Percentiles rank a stretch among this genome's conserved stretches.
Conservation (phyloP, 106 monocot genomes). For the Xerophyta viscosa region DNA sequence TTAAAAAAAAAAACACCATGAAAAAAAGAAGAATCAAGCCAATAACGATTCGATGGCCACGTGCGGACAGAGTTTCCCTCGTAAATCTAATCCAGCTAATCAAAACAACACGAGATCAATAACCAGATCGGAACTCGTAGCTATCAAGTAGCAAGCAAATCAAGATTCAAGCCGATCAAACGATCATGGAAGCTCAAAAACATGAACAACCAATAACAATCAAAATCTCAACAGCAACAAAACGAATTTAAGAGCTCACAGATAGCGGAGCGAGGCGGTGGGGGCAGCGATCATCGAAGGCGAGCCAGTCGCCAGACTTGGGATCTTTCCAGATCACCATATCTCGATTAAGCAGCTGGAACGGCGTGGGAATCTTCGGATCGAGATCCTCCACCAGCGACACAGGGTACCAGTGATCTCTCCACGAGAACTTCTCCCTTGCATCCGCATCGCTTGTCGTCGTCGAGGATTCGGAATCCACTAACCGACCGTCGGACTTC, state of each 20-base stretch:
- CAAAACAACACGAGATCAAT: too few species aligned
- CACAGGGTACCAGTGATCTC: constrained; percentile 95
- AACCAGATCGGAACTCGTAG: too few species aligned
- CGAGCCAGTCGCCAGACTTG: constrained; percentile 64
- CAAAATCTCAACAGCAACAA: not conserved
- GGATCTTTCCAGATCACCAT: constrained; percentile 88
- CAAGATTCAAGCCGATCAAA: too few species aligned
- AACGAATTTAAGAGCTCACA: constrained; percentile 20
- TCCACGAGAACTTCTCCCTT: constrained; percentile 68
- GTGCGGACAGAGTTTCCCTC: too few species aligned
- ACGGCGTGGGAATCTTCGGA: constrained; percentile 62
- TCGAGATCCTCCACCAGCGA: constrained; percentile 90
- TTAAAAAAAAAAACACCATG: too few species aligned
- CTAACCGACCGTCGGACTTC: not conserved
- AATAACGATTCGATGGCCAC: too few species aligned
- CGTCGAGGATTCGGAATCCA: not conserved
- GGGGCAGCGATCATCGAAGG: constrained; percentile 85
- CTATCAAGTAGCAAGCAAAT: too few species aligned
- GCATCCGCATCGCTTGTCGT: not conserved
- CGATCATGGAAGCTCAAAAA: not conserved
- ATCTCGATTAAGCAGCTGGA: constrained; percentile 93
- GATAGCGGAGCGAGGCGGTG: constrained; percentile 96
- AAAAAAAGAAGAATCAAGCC: too few species aligned
- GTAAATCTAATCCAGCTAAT: too few species aligned
- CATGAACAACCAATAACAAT: not conserved